Conservation (phyloP, 108 stramenopile species). For the Nitzschia putrida region DNA sequence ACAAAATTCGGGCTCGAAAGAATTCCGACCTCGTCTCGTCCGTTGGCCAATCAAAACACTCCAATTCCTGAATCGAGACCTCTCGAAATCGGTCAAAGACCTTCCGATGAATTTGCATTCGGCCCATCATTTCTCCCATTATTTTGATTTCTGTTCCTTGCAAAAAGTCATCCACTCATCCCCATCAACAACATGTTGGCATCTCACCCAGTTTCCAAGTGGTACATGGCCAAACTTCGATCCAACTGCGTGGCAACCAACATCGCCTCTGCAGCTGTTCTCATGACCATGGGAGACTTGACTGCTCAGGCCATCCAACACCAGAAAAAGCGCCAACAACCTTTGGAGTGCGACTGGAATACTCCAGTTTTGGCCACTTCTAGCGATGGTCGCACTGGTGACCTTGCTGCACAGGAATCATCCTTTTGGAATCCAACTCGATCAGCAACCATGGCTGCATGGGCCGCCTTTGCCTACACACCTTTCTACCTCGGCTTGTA, state of each 20-base stretch:
- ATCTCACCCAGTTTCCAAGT: slow-evolving; percentile 21
- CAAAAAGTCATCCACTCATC: too few species aligned
- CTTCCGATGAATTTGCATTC: too few species aligned
- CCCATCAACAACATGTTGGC: too few species aligned
- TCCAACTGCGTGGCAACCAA: slow-evolving; percentile 28
- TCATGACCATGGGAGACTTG: slow-evolving; percentile 41
- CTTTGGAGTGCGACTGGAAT: background rate
- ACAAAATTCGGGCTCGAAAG: too few species aligned
- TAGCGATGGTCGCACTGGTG: background rate
- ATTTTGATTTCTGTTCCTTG: background rate
- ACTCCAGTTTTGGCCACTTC: background rate
- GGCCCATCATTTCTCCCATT: background rate
- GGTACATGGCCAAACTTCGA: slow-evolving; percentile 38
- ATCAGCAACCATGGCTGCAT: slow-evolving; percentile 42
- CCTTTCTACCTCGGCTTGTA: slow-evolving; percentile 37
- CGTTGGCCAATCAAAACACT: too few species aligned
- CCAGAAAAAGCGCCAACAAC: slow-evolving; percentile 1
- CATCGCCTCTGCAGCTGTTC: slow-evolving; percentile 26
- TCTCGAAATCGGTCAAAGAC: too few species aligned
- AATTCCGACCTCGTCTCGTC: too few species aligned
- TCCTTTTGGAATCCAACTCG: slow-evolving; percentile 31
- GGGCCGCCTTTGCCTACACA: slow-evolving; percentile 27
- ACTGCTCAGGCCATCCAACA: slow-evolving; percentile 38
- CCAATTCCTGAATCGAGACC: too few species aligned
- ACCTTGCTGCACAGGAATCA: background rate